phyloP scores from a whole-genome alignment of 129 eudicot genomes.

The Lonicera japonica region DNA sequence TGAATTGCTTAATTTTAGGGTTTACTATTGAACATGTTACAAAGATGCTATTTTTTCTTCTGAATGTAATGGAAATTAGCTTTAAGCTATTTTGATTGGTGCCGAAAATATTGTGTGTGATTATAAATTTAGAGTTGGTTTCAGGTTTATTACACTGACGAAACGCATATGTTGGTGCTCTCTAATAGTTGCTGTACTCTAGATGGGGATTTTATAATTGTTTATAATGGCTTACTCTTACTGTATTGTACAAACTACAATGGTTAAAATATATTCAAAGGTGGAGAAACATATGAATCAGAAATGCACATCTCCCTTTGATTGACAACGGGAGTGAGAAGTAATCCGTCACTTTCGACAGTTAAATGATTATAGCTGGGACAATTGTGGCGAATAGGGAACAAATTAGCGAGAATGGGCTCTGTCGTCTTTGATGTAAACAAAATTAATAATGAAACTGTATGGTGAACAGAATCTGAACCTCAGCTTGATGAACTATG shows the following conservation, averaged over 20 bases:
- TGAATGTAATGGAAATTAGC: neutral
- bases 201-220: no score
- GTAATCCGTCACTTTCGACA: no score
- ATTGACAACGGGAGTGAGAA: neutral
- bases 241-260: no score
- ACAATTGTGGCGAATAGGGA: neutral
- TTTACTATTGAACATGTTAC: neutral
- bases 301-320: neutral
- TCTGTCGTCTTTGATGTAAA: neutral
- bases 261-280: neutral
- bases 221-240: no score
- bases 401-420: neutral
- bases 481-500: neutral
- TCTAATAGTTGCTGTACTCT: no score
- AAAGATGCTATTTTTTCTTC: neutral
- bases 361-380: no score
- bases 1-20: neutral
- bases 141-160: no score
- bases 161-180: no score
- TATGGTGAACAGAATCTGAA: neutral
- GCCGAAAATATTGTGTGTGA: no score
- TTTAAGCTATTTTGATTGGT: neutral
- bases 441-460: neutral
- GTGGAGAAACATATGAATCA: neutral
- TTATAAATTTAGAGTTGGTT: no score